These are phyloP conservation scores for Tolypocladium tropicale DNA, from an alignment of 2,329 filamentous ascomycete species.

Conservation along the genomic window DNA sequence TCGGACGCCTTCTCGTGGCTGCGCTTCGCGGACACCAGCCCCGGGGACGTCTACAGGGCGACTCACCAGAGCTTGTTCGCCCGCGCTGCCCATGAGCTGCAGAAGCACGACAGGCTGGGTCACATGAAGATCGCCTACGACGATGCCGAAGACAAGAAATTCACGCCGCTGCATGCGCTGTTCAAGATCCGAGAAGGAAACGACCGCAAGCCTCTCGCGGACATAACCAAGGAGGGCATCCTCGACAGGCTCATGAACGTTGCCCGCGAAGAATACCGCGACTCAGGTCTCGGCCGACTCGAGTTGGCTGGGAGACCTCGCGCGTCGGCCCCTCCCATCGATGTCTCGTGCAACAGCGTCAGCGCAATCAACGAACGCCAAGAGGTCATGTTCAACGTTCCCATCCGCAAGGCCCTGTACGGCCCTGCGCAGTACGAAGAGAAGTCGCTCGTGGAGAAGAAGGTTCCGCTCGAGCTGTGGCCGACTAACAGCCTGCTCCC, in stretches of 20 bases:
- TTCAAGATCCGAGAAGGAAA: conserved; percentile 69
- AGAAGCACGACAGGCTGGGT: conserved; percentile 49
- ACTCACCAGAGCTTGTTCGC: conserved; percentile 64
- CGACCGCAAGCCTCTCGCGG: conserved; percentile 54
- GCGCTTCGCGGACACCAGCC: conserved; percentile 71
- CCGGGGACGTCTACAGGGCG: conserved; percentile 59
- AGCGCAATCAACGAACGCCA: conserved; percentile 56
- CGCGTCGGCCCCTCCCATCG: conserved; percentile 76
- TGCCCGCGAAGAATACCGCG: conserved; percentile 51
- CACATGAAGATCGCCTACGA: conserved; percentile 62
- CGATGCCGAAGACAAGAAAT: conserved; percentile 49
- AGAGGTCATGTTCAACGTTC: conserved; percentile 66
- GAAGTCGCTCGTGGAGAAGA: conserved; percentile 61
- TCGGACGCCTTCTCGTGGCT: conserved; percentile 77
- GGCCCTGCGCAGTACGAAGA: conserved; percentile 57
- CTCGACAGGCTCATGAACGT: conserved; percentile 73
- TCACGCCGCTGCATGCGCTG: conserved; percentile 64
- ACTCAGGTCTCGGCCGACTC: conserved; percentile 64
- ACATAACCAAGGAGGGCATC: conserved; percentile 61
- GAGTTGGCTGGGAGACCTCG: conserved; percentile 74
- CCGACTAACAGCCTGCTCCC: conserved; percentile 61
- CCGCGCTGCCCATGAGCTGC: conserved; percentile 54
- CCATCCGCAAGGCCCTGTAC: conserved; percentile 66
- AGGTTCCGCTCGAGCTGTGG: conserved; percentile 54
- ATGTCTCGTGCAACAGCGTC: conserved; percentile 65